Evolutionary conservation across 2,329 filamentous ascomycete species (phyloP).

Genomic region (Apiospora koreana): DNA sequence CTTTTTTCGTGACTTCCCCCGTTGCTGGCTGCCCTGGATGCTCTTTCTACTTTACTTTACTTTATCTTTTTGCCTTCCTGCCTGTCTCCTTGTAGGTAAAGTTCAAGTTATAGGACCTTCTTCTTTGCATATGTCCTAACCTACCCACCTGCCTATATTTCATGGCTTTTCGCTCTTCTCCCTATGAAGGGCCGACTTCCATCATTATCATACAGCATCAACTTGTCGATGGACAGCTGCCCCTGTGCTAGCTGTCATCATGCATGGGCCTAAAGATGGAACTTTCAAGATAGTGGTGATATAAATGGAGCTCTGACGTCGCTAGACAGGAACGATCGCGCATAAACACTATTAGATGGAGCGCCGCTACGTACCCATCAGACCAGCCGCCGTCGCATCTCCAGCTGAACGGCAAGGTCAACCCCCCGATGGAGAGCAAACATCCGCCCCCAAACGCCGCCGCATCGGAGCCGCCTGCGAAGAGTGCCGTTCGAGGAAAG

Average conservation of each 20-base stretch:
- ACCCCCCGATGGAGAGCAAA: background rate
- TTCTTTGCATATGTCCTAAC: background rate
- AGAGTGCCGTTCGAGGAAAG: background rate
- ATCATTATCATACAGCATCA: background rate
- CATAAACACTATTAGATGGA: background rate
- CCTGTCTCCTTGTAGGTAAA: background rate
- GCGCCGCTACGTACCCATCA: slow-evolving; percentile 6
- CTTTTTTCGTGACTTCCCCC: background rate
- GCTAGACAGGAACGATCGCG: background rate
- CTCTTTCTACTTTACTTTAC: background rate
- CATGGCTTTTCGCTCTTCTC: background rate
- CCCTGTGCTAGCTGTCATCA: background rate
- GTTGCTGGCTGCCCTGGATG: background rate
- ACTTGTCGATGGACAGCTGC: background rate
- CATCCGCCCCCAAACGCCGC: background rate
- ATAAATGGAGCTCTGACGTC: slow-evolving; percentile 7
- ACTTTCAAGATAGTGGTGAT: background rate
- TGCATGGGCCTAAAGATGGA: background rate
- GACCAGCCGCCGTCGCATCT: background rate
- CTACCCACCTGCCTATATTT: background rate
- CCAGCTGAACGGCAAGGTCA: background rate
- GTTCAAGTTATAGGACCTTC: background rate
- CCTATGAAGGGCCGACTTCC: background rate
- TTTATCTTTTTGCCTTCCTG: background rate
- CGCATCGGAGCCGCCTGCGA: background rate